A percentile compares a stretch with the other conserved stretches of the same genome.
Evolutionary conservation across 83 land plant genomes (phyloP).

Genomic region (Picea abies): DNA sequence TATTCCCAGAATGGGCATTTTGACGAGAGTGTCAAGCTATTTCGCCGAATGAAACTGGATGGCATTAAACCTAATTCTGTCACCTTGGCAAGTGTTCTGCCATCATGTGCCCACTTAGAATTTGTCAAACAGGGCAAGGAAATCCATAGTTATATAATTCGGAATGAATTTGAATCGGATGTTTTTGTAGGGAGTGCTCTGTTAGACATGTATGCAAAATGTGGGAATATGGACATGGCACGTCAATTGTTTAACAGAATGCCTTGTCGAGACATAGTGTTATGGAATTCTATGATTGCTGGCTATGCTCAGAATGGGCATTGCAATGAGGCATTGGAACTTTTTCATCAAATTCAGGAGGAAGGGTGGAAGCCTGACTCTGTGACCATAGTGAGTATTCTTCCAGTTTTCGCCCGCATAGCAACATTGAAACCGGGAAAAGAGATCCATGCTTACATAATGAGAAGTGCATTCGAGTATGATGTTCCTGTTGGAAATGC

Average conservation of each 20-base stretch:
- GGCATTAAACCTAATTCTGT: conserved; percentile 15
- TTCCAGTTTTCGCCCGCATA: conserved; percentile 3
- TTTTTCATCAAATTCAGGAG: not conserved
- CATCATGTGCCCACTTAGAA: conserved; percentile 6
- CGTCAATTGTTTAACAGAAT: not conserved
- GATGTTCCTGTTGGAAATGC: conserved; percentile 12
- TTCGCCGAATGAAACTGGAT: conserved; percentile 14
- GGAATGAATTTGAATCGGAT: not conserved
- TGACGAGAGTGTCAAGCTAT: not conserved
- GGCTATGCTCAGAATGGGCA: conserved; percentile 10
- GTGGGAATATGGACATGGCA: not conserved
- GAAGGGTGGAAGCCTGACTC: conserved; percentile 10
- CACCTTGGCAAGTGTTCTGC: conserved; percentile 17
- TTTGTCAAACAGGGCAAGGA: conserved; percentile 5
- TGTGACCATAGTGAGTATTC: conserved; percentile 3
- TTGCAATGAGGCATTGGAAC: conserved; percentile 2
- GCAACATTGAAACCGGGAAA: conserved; percentile 11
- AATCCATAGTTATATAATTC: conserved; percentile 6
- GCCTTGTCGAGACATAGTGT: not conserved
- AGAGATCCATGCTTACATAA: conserved; percentile 8
- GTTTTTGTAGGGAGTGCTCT: not conserved
- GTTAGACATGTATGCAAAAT: conserved; percentile 11
- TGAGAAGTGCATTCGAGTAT: conserved; percentile 4
- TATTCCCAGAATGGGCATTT: conserved; percentile 13
- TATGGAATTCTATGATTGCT: conserved; percentile 15